phyloP scores from a whole-genome alignment of 83 land plant genomes.

The Picea engelmannii region DNA sequence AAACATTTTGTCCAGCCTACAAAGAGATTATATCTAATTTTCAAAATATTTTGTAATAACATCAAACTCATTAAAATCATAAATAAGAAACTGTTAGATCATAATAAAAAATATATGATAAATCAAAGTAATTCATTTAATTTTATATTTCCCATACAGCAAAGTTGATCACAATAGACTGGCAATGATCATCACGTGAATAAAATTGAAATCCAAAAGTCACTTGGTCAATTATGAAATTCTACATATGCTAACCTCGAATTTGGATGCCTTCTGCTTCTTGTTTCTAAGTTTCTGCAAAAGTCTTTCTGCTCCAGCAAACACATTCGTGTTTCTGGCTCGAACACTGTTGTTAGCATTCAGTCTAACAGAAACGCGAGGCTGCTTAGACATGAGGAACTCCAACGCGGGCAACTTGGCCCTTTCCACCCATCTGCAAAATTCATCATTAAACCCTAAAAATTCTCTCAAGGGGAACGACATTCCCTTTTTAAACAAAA shows the following conservation, averaged over 20 bases:
- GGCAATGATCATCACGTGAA: no score
- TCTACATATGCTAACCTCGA: constrained; percentile 7
- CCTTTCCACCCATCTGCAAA: constrained; percentile 75
- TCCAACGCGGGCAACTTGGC: constrained; percentile 85
- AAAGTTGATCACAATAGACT: no score
- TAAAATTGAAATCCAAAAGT: no score
- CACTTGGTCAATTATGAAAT: not conserved
- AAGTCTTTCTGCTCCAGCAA: constrained; percentile 60
- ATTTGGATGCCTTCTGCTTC: constrained; percentile 28
- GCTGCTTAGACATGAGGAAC: constrained; percentile 94
- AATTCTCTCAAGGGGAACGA: not conserved
- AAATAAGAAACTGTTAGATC: no score
- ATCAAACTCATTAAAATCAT: no score
- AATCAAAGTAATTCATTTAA: no score
- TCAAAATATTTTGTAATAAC: no score
- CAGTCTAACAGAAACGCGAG: constrained; percentile 74
- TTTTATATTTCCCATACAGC: no score
- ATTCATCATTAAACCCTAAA: not conserved
- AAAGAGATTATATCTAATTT: no score
- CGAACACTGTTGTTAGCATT: constrained; percentile 58
- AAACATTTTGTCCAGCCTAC: no score
- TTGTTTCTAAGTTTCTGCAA: constrained; percentile 29
- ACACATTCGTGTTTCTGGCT: constrained; percentile 60
- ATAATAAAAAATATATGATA: no score
- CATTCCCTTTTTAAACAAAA: not conserved